A percentile compares a stretch with the other conserved stretches of the same genome.
Evolutionary conservation across 2,329 filamentous ascomycete species (phyloP).

Genomic region (Diaporthe vexans): DNA sequence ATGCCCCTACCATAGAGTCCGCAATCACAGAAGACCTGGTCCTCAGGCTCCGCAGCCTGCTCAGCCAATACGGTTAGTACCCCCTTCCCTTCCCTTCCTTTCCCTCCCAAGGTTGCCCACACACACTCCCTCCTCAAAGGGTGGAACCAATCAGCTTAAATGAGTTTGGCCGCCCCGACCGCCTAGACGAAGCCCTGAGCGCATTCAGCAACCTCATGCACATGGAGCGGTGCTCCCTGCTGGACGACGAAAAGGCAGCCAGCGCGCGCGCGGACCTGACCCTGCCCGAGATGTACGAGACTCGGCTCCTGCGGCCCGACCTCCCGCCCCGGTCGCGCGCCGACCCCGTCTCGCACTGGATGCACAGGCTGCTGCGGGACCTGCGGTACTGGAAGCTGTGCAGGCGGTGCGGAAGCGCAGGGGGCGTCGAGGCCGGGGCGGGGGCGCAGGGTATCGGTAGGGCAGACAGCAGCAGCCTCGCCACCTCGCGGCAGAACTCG

Average conservation of each 20-base stretch:
- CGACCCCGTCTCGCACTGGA: neutral
- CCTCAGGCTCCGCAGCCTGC: constrained; percentile 39
- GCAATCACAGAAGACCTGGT: constrained; percentile 23
- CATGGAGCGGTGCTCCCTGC: constrained; percentile 46
- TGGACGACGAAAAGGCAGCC: constrained; percentile 43
- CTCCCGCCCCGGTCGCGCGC: neutral
- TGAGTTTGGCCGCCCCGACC: too few species aligned
- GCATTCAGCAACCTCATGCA: constrained; percentile 46
- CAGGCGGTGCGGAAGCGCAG: constrained; percentile 3
- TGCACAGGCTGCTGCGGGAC: constrained; percentile 42
- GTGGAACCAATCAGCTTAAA: too few species aligned
- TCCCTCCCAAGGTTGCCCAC: too few species aligned
- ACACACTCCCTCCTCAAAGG: too few species aligned
- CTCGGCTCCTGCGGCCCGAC: constrained; percentile 44
- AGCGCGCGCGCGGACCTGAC: constrained; percentile 46
- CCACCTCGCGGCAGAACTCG: constrained; percentile 2
- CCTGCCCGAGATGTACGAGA: constrained; percentile 51
- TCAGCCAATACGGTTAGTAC: constrained; percentile 44
- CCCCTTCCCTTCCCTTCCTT: too few species aligned
- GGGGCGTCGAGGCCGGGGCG: neutral
- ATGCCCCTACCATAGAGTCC: constrained; percentile 28
- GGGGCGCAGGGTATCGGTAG: neutral
- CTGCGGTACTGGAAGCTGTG: constrained; percentile 40
- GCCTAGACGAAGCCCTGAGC: constrained; percentile 45
- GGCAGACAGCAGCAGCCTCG: neutral